Conservation (phyloP, 2,329 filamentous ascomycete species). For the Magnaporthiopsis poae region DNA sequence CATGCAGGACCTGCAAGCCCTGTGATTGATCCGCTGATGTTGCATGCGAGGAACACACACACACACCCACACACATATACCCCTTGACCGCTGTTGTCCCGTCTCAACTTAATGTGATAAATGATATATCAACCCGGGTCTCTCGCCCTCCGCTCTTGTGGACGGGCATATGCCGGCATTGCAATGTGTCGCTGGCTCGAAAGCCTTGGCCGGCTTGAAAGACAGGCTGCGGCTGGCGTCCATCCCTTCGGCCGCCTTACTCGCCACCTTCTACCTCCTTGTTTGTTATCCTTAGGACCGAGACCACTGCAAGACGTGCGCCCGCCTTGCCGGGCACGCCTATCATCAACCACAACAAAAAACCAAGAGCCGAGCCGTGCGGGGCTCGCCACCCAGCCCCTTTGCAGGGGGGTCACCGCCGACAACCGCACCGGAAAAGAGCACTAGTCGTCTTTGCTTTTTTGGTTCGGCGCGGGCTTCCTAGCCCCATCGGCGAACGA, state of each 20-base stretch:
- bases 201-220: neutral
- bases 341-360: too few species aligned
- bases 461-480: neutral
- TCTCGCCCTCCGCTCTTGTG: neutral
- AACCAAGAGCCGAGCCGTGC: neutral
- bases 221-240: too few species aligned
- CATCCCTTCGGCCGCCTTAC: neutral
- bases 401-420: neutral
- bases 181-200: neutral
- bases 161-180: neutral
- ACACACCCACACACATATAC: too few species aligned
- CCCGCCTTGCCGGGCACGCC: too few species aligned
- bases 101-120: neutral
- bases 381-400: neutral
- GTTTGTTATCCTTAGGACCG: too few species aligned
- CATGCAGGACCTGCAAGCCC: neutral
- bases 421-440: neutral
- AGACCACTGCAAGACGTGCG: too few species aligned
- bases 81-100: neutral
- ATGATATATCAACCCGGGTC: neutral
- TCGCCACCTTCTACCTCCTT: neutral
- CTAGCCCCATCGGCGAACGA: neutral
- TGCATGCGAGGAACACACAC: too few species aligned
- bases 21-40: neutral
- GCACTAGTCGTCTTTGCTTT: neutral